These are phyloP conservation scores for Coemansia sp. DNA, from an alignment of 192 early-diverging fungal genomes.

Conservation along the genomic window DNA sequence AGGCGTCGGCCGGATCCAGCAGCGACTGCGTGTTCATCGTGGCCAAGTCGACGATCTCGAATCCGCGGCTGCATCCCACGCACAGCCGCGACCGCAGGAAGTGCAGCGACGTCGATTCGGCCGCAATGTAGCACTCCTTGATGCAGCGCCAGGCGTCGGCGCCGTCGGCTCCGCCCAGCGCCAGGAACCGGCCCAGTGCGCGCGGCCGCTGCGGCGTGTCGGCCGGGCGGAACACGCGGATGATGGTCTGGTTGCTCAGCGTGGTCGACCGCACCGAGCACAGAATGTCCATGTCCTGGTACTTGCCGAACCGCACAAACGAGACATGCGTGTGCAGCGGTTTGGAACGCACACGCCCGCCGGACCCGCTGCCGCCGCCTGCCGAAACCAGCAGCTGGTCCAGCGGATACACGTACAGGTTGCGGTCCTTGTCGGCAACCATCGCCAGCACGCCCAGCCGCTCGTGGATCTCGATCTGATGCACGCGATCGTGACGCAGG, in stretches of 20 bases:
- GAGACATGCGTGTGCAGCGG: conserved; percentile 65
- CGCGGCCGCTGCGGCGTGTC: conserved; percentile 54
- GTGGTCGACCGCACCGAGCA: conserved; percentile 73
- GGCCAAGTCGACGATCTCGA: conserved; percentile 89
- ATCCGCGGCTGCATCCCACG: conserved; percentile 89
- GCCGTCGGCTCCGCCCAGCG: conserved; percentile 28
- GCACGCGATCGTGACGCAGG: conserved; percentile 70
- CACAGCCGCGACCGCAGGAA: conserved; percentile 83
- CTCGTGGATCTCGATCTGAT: conserved; percentile 85
- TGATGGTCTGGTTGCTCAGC: conserved; percentile 66
- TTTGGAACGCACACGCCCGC: conserved; percentile 32
- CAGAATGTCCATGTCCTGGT: conserved; percentile 61
- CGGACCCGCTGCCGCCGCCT: conserved; percentile 32
- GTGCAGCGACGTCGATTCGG: conserved; percentile 84
- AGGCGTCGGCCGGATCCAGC: conserved; percentile 80
- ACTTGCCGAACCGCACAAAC: conserved; percentile 74
- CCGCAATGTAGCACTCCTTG: conserved; percentile 93
- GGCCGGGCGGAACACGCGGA: conserved; percentile 76
- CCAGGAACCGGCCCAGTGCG: conserved; percentile 53
- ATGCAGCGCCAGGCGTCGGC: conserved; percentile 46
- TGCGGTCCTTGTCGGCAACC: conserved; percentile 71
- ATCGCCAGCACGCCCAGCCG: conserved; percentile 79
- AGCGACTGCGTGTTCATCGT: conserved; percentile 84
- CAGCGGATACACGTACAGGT: conserved; percentile 58
- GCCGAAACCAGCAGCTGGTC: conserved; percentile 55